Percentiles rank a stretch among this genome's conserved stretches.
phyloP scores from a whole-genome alignment of 2,329 filamentous ascomycete species.

The Trichoderma koningiopsis region DNA sequence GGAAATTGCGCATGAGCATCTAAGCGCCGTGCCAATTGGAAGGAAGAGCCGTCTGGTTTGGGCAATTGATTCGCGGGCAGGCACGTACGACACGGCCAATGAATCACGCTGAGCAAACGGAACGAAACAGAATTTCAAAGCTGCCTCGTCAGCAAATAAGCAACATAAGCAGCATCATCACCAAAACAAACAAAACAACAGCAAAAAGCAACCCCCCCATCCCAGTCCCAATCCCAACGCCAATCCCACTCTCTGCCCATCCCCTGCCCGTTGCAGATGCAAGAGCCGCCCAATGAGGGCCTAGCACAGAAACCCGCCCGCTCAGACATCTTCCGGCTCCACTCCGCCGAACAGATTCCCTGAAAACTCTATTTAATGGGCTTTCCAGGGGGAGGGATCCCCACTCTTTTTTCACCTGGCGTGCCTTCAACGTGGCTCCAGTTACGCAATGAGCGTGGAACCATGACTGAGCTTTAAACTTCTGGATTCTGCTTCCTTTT shows the following conservation, averaged over 20 bases:
- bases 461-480: background rate
- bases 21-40: background rate
- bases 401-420: background rate
- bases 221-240: background rate
- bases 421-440: slow-evolving; percentile 24
- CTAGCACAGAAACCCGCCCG: slow-evolving; percentile 9
- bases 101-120: background rate
- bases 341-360: slow-evolving; percentile 14
- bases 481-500: background rate
- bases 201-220: background rate
- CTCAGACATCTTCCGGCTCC: slow-evolving; percentile 20
- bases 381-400: slow-evolving; percentile 12
- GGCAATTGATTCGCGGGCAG: background rate
- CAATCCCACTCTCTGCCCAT: background rate
- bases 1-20: background rate
- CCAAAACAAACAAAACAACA: background rate
- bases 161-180: too few relatives aligned
- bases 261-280: background rate
- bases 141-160: too few relatives aligned
- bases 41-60: background rate
- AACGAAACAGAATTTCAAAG: too few relatives aligned
- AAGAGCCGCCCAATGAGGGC: background rate
- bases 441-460: slow-evolving; percentile 11
- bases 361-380: slow-evolving; percentile 27
- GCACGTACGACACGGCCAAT: background rate